Evolutionary conservation across 1,284 basidiomycete species (phyloP).

Genomic region (Erythrobasidium hasegawianum): DNA sequence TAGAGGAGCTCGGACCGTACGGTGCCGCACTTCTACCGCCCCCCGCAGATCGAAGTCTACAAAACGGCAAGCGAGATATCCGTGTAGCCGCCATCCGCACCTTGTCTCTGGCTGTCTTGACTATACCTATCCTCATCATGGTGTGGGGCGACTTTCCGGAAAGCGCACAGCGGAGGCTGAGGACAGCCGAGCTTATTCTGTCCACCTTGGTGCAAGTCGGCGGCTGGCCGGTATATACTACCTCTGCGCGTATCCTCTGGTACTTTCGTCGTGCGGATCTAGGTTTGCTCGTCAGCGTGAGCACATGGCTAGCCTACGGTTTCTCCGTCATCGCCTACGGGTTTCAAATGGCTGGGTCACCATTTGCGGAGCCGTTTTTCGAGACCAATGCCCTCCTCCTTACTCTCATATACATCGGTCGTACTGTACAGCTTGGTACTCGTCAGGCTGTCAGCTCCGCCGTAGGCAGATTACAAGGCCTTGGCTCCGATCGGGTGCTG

Average conservation of each 20-base stretch:
- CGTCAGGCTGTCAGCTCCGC: no score
- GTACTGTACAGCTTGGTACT: slow-evolving; percentile 52
- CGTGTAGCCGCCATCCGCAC: slow-evolving; percentile 49
- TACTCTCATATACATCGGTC: slow-evolving; percentile 54
- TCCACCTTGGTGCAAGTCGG: background rate
- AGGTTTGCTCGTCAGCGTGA: slow-evolving; percentile 53
- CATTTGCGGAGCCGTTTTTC: slow-evolving; percentile 53
- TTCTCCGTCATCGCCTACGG: slow-evolving; percentile 54
- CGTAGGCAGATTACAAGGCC: no score
- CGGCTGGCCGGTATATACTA: slow-evolving; percentile 1
- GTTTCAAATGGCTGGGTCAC: slow-evolving; percentile 49
- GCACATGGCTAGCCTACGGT: slow-evolving; percentile 53
- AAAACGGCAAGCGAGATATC: slow-evolving; percentile 17
- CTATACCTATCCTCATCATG: slow-evolving; percentile 54
- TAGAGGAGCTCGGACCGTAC: no score
- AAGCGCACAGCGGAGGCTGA: slow-evolving; percentile 49
- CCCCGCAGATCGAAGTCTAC: slow-evolving; percentile 25
- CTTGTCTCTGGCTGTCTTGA: slow-evolving; percentile 48
- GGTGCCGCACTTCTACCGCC: slow-evolving; percentile 32
- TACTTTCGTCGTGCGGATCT: slow-evolving; percentile 53
- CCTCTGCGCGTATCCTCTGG: slow-evolving; percentile 46
- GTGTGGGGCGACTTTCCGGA: slow-evolving; percentile 53
- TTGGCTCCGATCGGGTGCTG: no score
- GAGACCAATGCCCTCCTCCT: slow-evolving; percentile 55
- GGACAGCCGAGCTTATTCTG: slow-evolving; percentile 27